phyloP scores from a whole-genome alignment of 2,329 filamentous ascomycete species.

The Talaromyces sp. region DNA sequence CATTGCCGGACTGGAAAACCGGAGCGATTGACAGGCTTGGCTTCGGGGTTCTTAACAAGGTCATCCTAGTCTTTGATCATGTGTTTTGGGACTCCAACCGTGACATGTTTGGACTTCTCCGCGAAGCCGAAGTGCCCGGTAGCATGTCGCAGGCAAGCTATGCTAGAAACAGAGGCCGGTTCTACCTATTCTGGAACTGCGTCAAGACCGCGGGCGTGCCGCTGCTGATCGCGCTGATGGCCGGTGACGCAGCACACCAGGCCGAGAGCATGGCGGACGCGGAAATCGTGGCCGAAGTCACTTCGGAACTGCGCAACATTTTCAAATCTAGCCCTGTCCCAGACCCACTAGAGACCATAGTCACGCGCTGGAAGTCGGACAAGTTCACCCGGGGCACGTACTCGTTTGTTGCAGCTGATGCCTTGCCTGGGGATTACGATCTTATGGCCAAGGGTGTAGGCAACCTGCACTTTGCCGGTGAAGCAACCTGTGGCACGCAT shows the following conservation, averaged over 20 bases:
- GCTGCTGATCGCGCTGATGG: constrained; percentile 88
- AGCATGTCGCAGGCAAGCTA: constrained; percentile 81
- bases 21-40: constrained; percentile 78
- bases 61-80: constrained; percentile 81
- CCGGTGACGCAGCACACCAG: constrained; percentile 86
- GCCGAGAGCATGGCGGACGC: constrained; percentile 74
- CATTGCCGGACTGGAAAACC: constrained; percentile 81
- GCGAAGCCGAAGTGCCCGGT: constrained; percentile 63
- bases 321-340: constrained; percentile 65
- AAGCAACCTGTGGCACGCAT: constrained; percentile 93
- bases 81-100: constrained; percentile 86
- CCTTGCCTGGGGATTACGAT: constrained; percentile 85
- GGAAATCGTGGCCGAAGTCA: constrained; percentile 74
- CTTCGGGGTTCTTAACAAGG: constrained; percentile 92
- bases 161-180: constrained; percentile 72
- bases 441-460: constrained; percentile 79
- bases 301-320: constrained; percentile 68
- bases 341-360: constrained; percentile 74
- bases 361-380: constrained; percentile 90
- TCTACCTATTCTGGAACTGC: constrained; percentile 98
- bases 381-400: constrained; percentile 91
- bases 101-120: constrained; percentile 90
- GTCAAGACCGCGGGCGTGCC: constrained; percentile 84
- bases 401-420: constrained; percentile 82
- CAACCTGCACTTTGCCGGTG: constrained; percentile 90